Percentiles rank a stretch among this genome's conserved stretches.
phyloP scores from a whole-genome alignment of 345 rosid species.

The Carallia pectinifolia region DNA sequence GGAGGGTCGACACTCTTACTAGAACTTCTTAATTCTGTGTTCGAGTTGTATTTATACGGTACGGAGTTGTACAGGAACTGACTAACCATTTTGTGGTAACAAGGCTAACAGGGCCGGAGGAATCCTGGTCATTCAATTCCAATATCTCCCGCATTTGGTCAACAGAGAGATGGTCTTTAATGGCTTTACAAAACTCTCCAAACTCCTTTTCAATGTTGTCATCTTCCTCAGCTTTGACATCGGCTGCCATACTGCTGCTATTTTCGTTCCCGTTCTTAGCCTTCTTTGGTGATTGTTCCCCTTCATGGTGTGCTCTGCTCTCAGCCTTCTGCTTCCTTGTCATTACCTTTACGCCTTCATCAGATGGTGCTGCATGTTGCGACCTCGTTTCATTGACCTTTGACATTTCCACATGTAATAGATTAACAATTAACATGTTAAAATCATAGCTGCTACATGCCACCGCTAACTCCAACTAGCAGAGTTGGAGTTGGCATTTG shows the following conservation, averaged over 20 bases:
- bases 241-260: background rate
- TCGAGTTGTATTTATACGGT: too few species aligned
- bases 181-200: conserved; percentile 50
- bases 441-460: too few species aligned
- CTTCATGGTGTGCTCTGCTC: conserved; percentile 50
- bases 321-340: conserved; percentile 87
- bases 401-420: background rate
- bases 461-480: too few species aligned
- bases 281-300: conserved; percentile 53
- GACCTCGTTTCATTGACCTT: conserved; percentile 83
- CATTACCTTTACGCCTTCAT: conserved; percentile 61
- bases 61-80: too few species aligned
- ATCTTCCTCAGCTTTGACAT: conserved; percentile 29
- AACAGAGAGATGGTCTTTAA: conserved; percentile 46
- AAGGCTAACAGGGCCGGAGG: conserved; percentile 42
- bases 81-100: conserved; percentile 42
- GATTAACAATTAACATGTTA: background rate
- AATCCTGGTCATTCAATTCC: conserved; percentile 57
- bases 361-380: conserved; percentile 42
- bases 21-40: too few species aligned
- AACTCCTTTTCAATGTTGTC: conserved; percentile 37
- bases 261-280: conserved; percentile 32
- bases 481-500: too few species aligned
- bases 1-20: too few species aligned
- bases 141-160: conserved; percentile 64